phyloP scores from a whole-genome alignment of 2,329 filamentous ascomycete species.

The Fusarium incarnatum region DNA sequence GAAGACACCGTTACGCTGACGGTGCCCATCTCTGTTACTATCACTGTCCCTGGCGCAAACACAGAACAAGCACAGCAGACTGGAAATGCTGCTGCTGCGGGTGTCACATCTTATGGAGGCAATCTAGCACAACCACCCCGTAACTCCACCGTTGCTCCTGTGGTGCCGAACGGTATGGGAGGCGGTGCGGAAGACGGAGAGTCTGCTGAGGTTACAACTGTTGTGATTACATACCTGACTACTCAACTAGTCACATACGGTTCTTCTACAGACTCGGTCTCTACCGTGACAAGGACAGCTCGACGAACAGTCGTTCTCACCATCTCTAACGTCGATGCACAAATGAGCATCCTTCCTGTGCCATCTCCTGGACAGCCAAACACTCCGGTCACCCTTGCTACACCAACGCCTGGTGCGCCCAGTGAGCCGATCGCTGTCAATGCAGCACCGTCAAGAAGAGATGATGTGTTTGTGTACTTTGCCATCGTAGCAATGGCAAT shows the following conservation, averaged over 20 bases:
- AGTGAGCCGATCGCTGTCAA: conserved; percentile 5
- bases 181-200: background rate
- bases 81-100: conserved; percentile 2
- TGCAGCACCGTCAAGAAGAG: conserved; percentile 21
- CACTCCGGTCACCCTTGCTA: background rate
- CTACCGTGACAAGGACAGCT: conserved; percentile 24
- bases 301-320: conserved; percentile 30
- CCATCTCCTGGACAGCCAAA: conserved; percentile 5
- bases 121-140: background rate
- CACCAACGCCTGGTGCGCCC: conserved; percentile 31
- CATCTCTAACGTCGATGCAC: background rate
- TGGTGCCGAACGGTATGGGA: conserved; percentile 12
- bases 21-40: conserved; percentile 31
- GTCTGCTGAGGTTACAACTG: conserved; percentile 17
- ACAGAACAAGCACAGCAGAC: conserved; percentile 1
- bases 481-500: conserved; percentile 25
- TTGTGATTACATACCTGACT: conserved; percentile 32
- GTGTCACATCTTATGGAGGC: background rate
- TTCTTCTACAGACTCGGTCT: conserved; percentile 9
- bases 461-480: conserved; percentile 24
- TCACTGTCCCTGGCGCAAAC: background rate
- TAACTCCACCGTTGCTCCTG: conserved; percentile 12
- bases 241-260: conserved; percentile 26
- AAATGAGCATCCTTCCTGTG: conserved; percentile 22
- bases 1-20: conserved; percentile 43